Conservation (phyloP, 1,139 yeast species). For the Yamadazyma buinensis region DNA sequence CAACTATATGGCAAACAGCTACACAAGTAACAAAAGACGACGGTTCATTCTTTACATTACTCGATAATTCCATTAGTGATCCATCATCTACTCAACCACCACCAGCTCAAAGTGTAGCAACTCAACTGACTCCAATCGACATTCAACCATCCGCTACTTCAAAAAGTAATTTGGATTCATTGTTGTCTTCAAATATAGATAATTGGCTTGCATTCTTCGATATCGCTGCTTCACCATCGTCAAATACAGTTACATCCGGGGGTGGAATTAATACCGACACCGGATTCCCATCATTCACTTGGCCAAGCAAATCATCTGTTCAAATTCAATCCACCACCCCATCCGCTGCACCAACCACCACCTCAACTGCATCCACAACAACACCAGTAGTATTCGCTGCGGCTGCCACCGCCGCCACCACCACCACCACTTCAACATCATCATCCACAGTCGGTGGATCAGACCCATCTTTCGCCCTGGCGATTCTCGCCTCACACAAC, state of each 20-base stretch:
- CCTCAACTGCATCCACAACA: constrained; percentile 3
- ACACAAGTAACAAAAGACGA: constrained; percentile 16
- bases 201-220: constrained; percentile 11
- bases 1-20: constrained; percentile 25
- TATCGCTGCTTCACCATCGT: constrained; percentile 2
- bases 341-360: constrained; percentile 8
- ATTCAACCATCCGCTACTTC: constrained; percentile 8
- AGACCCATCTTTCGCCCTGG: constrained; percentile 14
- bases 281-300: constrained; percentile 10
- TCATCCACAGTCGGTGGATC: constrained; percentile 4
- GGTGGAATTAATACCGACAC: constrained; percentile 6
- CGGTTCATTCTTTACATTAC: constrained; percentile 14
- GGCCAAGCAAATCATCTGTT: constrained; percentile 6
- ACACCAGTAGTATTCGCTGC: constrained; percentile 4
- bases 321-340: constrained; percentile 8
- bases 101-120: constrained; percentile 2
- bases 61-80: constrained; percentile 9
- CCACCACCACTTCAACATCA: constrained; percentile 7
- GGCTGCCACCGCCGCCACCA: constrained; percentile 6
- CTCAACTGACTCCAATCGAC: constrained; percentile 7
- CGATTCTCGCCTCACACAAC: constrained; percentile 51
- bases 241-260: background rate
- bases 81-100: constrained; percentile 12
- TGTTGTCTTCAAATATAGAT: constrained; percentile 7
- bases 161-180: constrained; percentile 11